Evolutionary conservation across 2,329 filamentous ascomycete species (phyloP).

Genomic region (Clonostachys rhizophaga): DNA sequence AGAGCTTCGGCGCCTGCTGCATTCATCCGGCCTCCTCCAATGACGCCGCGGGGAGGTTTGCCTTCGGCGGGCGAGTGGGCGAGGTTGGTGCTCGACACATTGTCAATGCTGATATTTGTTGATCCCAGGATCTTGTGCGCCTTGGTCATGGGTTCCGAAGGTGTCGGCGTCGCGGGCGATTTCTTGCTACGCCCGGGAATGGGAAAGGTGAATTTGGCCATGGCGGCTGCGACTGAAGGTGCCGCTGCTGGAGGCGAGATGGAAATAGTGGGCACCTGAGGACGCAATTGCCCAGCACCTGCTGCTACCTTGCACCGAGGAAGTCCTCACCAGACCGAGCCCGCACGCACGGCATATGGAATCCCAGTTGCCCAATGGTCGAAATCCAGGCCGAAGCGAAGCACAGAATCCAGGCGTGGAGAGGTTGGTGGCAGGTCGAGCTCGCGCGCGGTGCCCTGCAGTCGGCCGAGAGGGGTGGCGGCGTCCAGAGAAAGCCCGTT

Average conservation of each 20-base stretch:
- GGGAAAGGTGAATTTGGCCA: conserved; percentile 19
- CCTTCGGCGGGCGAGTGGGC: conserved; percentile 38
- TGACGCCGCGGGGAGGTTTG: conserved; percentile 17
- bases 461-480: no score
- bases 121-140: conserved; percentile 46
- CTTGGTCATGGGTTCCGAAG: conserved; percentile 35
- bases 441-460: no score
- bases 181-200: conserved; percentile 41
- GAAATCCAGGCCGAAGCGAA: no score
- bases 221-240: conserved; percentile 4
- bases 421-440: no score
- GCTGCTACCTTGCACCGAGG: not conserved
- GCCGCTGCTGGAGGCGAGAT: not conserved
- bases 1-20: no score
- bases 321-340: no score
- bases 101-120: conserved; percentile 35
- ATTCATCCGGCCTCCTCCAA: not conserved
- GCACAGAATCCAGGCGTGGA: no score
- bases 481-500: no score
- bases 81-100: conserved; percentile 34
- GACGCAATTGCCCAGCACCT: not conserved
- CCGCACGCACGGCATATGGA: no score
- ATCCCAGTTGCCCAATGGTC: no score
- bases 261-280: not conserved
- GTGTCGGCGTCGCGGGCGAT: conserved; percentile 15